Conservation (phyloP, 768 basidiomycete species). For the Neoboletus magnificus region DNA sequence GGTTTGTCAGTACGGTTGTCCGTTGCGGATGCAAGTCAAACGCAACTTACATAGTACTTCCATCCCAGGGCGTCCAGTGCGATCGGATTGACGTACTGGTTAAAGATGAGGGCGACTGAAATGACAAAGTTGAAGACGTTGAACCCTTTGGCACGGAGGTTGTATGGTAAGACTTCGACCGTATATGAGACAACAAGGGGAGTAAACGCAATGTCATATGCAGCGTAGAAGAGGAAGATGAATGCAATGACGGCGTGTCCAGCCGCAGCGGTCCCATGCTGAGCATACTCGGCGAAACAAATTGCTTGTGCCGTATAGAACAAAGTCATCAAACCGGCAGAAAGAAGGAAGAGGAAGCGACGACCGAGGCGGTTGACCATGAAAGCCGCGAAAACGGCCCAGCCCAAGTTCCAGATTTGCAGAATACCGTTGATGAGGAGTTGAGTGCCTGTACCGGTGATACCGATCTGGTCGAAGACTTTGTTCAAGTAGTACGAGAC, state of each 20-base stretch:
- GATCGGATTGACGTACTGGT: slow-evolving; percentile 85
- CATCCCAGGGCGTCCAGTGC: slow-evolving; percentile 61
- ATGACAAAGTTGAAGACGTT: slow-evolving; percentile 77
- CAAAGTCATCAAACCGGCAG: slow-evolving; percentile 54
- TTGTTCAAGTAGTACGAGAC: slow-evolving; percentile 79
- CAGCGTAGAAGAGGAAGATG: slow-evolving; percentile 79
- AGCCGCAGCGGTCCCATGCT: slow-evolving; percentile 39
- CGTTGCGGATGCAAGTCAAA: not conserved
- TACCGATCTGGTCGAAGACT: slow-evolving; percentile 67
- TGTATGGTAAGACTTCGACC: slow-evolving; percentile 83
- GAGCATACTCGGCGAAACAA: slow-evolving; percentile 55
- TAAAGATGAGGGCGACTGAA: slow-evolving; percentile 80
- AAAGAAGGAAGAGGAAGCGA: slow-evolving; percentile 66
- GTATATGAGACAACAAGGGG: slow-evolving; percentile 87
- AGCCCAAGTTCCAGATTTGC: slow-evolving; percentile 75
- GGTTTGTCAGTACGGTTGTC: not conserved
- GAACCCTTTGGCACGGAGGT: slow-evolving; percentile 83
- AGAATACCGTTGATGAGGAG: slow-evolving; percentile 85
- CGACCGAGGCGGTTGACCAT: slow-evolving; percentile 67
- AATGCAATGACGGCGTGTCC: slow-evolving; percentile 76
- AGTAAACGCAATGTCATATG: slow-evolving; percentile 80
- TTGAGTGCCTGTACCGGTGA: slow-evolving; percentile 57
- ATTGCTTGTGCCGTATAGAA: slow-evolving; percentile 70
- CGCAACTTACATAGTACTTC: slow-evolving; percentile 66
- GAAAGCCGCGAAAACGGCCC: slow-evolving; percentile 56